Percentiles rank a stretch among this genome's conserved stretches.
Conservation (phyloP, 2,329 filamentous ascomycete genomes). For the Penicillium italicum region DNA sequence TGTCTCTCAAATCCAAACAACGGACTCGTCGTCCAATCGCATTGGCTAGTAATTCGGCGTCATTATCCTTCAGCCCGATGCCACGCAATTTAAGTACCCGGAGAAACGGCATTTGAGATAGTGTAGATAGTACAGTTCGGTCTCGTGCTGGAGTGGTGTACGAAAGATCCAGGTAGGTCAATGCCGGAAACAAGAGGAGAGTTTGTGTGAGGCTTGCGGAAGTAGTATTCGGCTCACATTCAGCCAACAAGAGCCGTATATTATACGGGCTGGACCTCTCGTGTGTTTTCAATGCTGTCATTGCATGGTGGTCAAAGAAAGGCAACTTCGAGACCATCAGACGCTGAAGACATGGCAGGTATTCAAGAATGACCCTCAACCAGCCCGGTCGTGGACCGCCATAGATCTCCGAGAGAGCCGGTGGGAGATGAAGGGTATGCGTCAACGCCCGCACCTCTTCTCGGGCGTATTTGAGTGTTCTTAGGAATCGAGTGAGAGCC, state of each 20-base stretch:
- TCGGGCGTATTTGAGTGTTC: constrained; percentile 53
- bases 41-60: constrained; percentile 51
- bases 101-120: constrained; percentile 49
- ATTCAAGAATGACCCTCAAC: constrained; percentile 57
- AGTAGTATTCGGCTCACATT: constrained; percentile 57
- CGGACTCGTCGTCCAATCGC: constrained; percentile 52
- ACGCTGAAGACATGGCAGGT: constrained; percentile 57
- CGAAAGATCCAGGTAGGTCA: constrained; percentile 59
- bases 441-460: constrained; percentile 53
- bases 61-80: constrained; percentile 52
- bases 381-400: constrained; percentile 57
- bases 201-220: constrained; percentile 52
- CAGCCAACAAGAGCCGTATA: constrained; percentile 55
- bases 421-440: constrained; percentile 60
- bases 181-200: constrained; percentile 50
- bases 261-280: constrained; percentile 38
- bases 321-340: constrained; percentile 57
- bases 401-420: constrained; percentile 59
- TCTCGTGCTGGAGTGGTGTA: constrained; percentile 50
- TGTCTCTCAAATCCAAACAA: constrained; percentile 56
- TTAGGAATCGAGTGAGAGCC: constrained; percentile 57
- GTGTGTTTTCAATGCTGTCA: constrained; percentile 47
- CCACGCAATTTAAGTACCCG: constrained; percentile 57
- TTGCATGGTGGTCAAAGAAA: constrained; percentile 60
- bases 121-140: constrained; percentile 46